A percentile compares a stretch with the other conserved stretches of the same genome.
These are phyloP conservation scores for Oropetium thomaeum DNA, from an alignment of 176 grass and related monocot species.

Conservation along the genomic window DNA sequence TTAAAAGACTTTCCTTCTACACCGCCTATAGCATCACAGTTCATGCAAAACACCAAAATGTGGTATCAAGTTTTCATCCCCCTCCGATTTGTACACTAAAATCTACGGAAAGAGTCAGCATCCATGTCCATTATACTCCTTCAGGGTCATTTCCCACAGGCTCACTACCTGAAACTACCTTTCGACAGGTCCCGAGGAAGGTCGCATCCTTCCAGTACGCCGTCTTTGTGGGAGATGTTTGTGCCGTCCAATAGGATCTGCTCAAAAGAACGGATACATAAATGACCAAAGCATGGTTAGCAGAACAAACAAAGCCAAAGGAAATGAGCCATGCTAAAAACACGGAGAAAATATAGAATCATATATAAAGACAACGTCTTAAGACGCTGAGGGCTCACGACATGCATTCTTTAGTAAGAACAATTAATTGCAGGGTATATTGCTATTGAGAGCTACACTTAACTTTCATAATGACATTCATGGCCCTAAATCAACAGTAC, in stretches of 20 bases:
- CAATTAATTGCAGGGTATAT: neutral
- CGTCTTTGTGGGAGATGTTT: slow-evolving; percentile 19
- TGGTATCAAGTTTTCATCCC: neutral
- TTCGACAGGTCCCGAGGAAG: slow-evolving; percentile 1
- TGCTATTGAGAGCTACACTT: neutral
- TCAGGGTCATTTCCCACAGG: neutral
- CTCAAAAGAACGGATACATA: neutral
- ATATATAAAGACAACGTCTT: neutral
- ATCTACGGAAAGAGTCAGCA: slow-evolving; percentile 24
- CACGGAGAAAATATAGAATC: neutral
- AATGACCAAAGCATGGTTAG: neutral
- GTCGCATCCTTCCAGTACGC: neutral
- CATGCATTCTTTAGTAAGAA: neutral
- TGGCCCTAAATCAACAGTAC: neutral
- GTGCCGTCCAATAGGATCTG: slow-evolving; percentile 4
- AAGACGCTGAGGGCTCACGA: neutral
- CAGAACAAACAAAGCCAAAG: neutral
- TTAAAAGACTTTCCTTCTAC: neutral
- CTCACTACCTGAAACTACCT: slow-evolving; percentile 3
- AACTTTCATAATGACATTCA: too few species aligned
- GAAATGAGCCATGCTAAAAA: neutral
- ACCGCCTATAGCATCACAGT: slow-evolving; percentile 22
- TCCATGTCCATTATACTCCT: neutral
- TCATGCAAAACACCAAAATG: slow-evolving; percentile 28
- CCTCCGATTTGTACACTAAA: slow-evolving; percentile 34